These are phyloP conservation scores for Aspergillus terreus DNA, from an alignment of 2,329 filamentous ascomycete genomes.

Conservation along the genomic window DNA sequence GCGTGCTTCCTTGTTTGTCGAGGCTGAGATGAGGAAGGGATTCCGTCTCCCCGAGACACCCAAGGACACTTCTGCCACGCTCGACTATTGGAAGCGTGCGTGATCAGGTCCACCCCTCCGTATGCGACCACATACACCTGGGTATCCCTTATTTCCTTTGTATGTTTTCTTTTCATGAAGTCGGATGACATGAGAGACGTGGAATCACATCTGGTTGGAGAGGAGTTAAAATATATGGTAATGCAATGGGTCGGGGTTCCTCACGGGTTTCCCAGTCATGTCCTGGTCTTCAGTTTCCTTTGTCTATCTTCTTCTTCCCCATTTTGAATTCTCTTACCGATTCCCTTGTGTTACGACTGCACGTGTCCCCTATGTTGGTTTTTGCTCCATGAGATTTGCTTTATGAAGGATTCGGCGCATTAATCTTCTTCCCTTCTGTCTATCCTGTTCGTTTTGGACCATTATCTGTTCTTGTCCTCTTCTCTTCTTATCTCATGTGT, in stretches of 20 bases:
- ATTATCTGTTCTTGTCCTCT: background rate
- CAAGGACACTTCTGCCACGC: slow-evolving; percentile 12
- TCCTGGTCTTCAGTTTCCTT: slow-evolving; percentile 1
- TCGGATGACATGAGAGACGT: slow-evolving; percentile 14
- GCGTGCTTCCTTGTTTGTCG: slow-evolving; percentile 74
- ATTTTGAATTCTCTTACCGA: background rate
- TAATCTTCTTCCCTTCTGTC: slow-evolving; percentile 14
- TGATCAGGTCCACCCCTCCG: slow-evolving; percentile 7
- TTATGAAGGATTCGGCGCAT: slow-evolving; percentile 5
- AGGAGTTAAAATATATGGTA: slow-evolving; percentile 8
- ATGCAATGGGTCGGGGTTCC: slow-evolving; percentile 1
- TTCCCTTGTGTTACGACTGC: slow-evolving; percentile 6
- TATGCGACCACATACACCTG: slow-evolving; percentile 10
- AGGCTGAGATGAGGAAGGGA: slow-evolving; percentile 64
- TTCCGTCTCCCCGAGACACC: slow-evolving; percentile 48
- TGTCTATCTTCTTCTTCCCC: slow-evolving; percentile 3
- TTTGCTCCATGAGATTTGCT: slow-evolving; percentile 10
- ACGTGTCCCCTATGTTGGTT: slow-evolving; percentile 8
- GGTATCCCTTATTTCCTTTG: slow-evolving; percentile 1
- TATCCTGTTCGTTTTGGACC: slow-evolving; percentile 10
- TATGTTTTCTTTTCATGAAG: background rate
- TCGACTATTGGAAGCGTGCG: slow-evolving; percentile 18
- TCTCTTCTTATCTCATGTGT: background rate
- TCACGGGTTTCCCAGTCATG: slow-evolving; percentile 4
- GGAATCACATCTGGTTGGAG: slow-evolving; percentile 6